Conservation (phyloP, 495 filamentous ascomycete species). For the Xylaria sp. region DNA sequence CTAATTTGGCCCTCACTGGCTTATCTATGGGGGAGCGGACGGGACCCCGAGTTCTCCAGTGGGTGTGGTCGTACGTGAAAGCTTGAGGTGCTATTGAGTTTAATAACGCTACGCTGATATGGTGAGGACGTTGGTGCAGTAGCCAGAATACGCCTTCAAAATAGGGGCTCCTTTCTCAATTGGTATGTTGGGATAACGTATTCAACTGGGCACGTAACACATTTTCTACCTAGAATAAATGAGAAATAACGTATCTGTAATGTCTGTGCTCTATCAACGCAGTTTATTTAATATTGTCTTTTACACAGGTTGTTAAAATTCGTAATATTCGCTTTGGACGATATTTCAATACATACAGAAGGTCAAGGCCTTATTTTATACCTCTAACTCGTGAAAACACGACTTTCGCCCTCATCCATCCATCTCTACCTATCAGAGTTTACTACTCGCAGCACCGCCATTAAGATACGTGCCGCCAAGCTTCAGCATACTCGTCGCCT, state of each 20-base stretch:
- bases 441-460: constrained; percentile 43
- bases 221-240: too few species aligned
- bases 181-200: too few species aligned
- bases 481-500: constrained; percentile 74
- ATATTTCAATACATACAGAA: background rate
- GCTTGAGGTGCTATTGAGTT: background rate
- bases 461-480: constrained; percentile 58
- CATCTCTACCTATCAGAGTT: constrained; percentile 45
- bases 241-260: too few species aligned
- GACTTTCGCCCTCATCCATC: background rate
- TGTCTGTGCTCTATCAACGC: background rate
- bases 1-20: constrained; percentile 39
- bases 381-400: background rate
- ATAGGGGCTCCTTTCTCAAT: too few species aligned
- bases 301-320: background rate
- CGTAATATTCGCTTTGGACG: background rate
- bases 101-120: background rate
- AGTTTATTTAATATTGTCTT: background rate
- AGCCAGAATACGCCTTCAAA: too few species aligned
- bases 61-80: constrained; percentile 43
- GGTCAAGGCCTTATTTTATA: background rate
- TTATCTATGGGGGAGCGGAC: constrained; percentile 51
- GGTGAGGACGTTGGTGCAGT: too few species aligned
- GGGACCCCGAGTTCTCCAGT: constrained; percentile 48
- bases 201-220: too few species aligned